Evolutionary conservation across 495 filamentous ascomycete genomes (phyloP).

Genomic region (Neurospora hispaniola): DNA sequence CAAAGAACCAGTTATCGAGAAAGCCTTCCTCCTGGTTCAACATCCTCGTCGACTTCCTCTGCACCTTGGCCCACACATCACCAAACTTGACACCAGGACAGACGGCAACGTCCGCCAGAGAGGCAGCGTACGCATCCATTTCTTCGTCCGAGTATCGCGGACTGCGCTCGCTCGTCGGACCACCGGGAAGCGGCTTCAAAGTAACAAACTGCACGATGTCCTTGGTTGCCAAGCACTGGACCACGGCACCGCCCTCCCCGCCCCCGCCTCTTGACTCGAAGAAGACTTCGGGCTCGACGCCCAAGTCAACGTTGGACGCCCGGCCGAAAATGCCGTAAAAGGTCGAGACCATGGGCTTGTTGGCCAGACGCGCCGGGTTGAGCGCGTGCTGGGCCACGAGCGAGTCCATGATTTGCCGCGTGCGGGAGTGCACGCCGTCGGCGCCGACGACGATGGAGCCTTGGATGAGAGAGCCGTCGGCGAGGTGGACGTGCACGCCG

Average conservation of each 20-base stretch:
- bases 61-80: not conserved
- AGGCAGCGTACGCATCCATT: not conserved
- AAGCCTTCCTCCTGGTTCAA: conserved; percentile 30
- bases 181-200: not conserved
- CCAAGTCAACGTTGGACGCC: not conserved
- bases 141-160: not conserved
- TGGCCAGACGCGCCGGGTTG: not conserved
- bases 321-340: not conserved
- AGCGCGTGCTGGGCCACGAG: conserved; percentile 8
- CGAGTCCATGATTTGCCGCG: conserved; percentile 31
- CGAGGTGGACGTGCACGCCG: conserved; percentile 19
- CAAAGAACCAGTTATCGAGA: conserved; percentile 27
- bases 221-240: not conserved
- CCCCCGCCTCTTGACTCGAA: not conserved
- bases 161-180: not conserved
- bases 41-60: conserved; percentile 4
- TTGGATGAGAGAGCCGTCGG: conserved; percentile 25
- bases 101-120: not conserved
- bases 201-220: not conserved
- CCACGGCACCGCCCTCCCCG: not conserved
- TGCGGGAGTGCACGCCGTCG: conserved; percentile 38
- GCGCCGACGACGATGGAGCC: conserved; percentile 43
- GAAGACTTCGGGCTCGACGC: not conserved
- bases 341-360: not conserved
- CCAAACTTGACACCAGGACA: not conserved